A percentile compares a stretch with the other conserved stretches of the same genome.
These are phyloP conservation scores for Colletotrichum tofieldiae DNA, from an alignment of 2,329 filamentous ascomycete species.

Conservation along the genomic window DNA sequence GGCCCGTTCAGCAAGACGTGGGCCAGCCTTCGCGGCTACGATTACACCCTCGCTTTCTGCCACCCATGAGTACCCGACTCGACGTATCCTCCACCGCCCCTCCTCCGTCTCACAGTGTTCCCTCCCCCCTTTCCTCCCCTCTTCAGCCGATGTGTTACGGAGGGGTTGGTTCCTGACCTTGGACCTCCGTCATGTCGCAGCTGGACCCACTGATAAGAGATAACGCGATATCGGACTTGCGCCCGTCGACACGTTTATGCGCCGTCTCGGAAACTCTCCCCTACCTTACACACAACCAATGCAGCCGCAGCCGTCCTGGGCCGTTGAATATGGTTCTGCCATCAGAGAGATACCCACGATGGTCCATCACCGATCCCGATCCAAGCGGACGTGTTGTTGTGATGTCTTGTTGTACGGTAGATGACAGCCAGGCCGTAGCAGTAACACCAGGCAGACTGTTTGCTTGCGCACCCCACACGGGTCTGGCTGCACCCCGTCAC, in stretches of 20 bases:
- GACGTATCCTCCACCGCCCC: neutral
- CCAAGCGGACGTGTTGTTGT: neutral
- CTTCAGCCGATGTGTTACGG: conserved; percentile 25
- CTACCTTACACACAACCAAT: conserved; percentile 2
- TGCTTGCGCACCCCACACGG: neutral
- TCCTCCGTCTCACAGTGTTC: neutral
- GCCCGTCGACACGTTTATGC: conserved; percentile 23
- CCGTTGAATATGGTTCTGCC: neutral
- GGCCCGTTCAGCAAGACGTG: too few species aligned
- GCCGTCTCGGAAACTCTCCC: conserved; percentile 19
- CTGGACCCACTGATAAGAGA: conserved; percentile 39
- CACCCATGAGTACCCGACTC: neutral
- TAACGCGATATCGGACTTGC: conserved; percentile 39
- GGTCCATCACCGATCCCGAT: neutral
- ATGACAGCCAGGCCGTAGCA: neutral
- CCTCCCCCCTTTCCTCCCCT: neutral
- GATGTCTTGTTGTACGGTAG: neutral
- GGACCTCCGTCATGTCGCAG: conserved; percentile 9
- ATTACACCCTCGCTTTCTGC: neutral
- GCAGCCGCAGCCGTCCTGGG: conserved; percentile 7
- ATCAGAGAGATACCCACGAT: neutral
- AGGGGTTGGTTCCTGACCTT: conserved; percentile 39
- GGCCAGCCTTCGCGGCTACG: neutral
- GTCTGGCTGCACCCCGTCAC: conserved; percentile 8
- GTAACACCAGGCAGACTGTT: neutral